phyloP scores from a whole-genome alignment of 305 asterid species.

The Fraxinus greggii region DNA sequence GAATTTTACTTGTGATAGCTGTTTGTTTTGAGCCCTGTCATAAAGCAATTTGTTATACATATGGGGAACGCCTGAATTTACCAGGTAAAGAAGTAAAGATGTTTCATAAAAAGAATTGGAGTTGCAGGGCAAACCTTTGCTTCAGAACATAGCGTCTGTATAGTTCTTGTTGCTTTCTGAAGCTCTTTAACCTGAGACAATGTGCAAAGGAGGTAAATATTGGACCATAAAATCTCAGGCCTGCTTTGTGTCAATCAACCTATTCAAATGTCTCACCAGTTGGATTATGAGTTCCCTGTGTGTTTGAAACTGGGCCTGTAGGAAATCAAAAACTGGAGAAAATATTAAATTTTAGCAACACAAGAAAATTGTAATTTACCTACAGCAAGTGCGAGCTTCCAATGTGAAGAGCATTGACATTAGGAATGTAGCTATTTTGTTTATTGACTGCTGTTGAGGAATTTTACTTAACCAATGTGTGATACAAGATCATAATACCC shows the following conservation, averaged over 20 bases:
- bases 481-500: not conserved
- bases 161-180: constrained; percentile 83
- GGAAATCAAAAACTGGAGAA: constrained; percentile 69
- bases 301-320: constrained; percentile 57
- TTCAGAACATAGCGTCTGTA: constrained; percentile 83
- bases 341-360: constrained; percentile 21
- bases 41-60: constrained; percentile 15
- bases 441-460: not conserved
- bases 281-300: constrained; percentile 64
- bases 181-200: constrained; percentile 71
- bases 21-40: constrained; percentile 74
- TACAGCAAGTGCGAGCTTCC: not conserved
- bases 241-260: constrained; percentile 9
- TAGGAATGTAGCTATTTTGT: not conserved
- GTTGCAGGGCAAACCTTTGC: constrained; percentile 60
- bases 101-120: constrained; percentile 14
- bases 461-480: not conserved
- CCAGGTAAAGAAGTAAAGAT: constrained; percentile 21
- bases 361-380: constrained; percentile 11
- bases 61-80: not conserved
- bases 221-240: constrained; percentile 16
- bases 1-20: constrained; percentile 72
- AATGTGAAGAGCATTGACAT: not conserved
- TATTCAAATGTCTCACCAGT: constrained; percentile 55
- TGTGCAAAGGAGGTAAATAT: constrained; percentile 27